Evolutionary conservation across 1,139 yeast genomes (phyloP).

Genomic region (Hyphopichia khmerensis): DNA sequence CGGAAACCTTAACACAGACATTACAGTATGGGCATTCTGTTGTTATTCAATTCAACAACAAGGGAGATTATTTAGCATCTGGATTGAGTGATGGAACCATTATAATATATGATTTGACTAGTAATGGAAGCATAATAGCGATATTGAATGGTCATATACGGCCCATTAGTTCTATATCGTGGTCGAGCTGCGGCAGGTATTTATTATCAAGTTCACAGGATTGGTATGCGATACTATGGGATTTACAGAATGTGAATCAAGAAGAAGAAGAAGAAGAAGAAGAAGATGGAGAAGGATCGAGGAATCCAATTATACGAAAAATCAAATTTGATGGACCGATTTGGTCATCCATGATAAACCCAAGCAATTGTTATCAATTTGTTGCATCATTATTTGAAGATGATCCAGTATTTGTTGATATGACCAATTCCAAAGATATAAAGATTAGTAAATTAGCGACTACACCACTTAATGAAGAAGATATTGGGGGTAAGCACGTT

Average conservation of each 20-base stretch:
- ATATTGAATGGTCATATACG: conserved; percentile 60
- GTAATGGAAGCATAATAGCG: conserved; percentile 53
- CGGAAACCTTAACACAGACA: conserved; percentile 74
- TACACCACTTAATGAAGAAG: conserved; percentile 17
- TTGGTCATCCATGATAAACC: conserved; percentile 68
- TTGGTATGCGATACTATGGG: conserved; percentile 86
- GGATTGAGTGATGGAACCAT: conserved; percentile 82
- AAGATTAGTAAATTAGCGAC: conserved; percentile 26
- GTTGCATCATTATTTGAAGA: conserved; percentile 53
- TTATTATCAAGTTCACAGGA: conserved; percentile 78
- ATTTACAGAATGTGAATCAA: conserved; percentile 42
- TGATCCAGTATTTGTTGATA: conserved; percentile 55
- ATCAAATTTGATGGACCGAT: conserved; percentile 66
- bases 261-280: conserved; percentile 11
- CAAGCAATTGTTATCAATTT: conserved; percentile 40
- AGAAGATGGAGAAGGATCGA: conserved; percentile 21
- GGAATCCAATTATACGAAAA: conserved; percentile 36
- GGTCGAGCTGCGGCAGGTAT: conserved; percentile 77
- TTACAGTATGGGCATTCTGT: conserved; percentile 71
- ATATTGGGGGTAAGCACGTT: conserved; percentile 26
- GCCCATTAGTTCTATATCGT: conserved; percentile 71
- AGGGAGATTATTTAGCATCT: conserved; percentile 87
- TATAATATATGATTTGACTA: conserved; percentile 71
- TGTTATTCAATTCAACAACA: conserved; percentile 65
- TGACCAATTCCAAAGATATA: conserved; percentile 32